Conservation (phyloP, 306 rosid species). For the Gleditsia sinensis region DNA sequence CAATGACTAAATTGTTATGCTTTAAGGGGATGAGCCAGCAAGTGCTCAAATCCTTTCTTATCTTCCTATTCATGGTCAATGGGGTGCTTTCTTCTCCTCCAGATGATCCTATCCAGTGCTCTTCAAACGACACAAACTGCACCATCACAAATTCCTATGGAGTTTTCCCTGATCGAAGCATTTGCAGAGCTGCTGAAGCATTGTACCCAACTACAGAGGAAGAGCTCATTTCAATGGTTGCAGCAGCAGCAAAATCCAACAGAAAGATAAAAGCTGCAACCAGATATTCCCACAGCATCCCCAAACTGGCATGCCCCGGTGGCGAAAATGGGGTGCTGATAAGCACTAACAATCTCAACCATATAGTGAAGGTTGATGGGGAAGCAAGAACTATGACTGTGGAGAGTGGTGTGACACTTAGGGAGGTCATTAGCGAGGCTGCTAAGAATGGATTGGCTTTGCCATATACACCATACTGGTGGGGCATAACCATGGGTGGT, state of each 20-base stretch:
- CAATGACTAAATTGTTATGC: too few species aligned
- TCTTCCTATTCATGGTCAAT: constrained; percentile 37
- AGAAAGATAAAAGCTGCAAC: too few species aligned
- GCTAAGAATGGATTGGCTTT: too few species aligned
- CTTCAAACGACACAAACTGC: constrained; percentile 47
- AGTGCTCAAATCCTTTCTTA: too few species aligned
- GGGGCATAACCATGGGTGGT: constrained; percentile 74
- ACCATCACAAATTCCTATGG: constrained; percentile 61
- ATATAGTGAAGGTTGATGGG: constrained; percentile 35
- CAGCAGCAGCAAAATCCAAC: too few species aligned
- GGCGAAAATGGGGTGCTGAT: constrained; percentile 52
- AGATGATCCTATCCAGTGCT: constrained; percentile 65
- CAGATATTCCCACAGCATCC: constrained; percentile 68
- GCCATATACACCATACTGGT: constrained; percentile 69
- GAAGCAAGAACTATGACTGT: constrained; percentile 44
- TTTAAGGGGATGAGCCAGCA: too few species aligned
- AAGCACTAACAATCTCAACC: constrained; percentile 57
- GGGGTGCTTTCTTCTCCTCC: constrained; percentile 51
- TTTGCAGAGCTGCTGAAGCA: constrained; percentile 48
- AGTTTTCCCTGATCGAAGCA: constrained; percentile 52
- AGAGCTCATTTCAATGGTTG: too few species aligned
- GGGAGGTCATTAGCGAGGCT: too few species aligned
- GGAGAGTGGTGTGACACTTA: too few species aligned
- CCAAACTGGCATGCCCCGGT: constrained; percentile 57
- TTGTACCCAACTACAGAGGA: too few species aligned